Conservation (phyloP, 345 rosid species). For the Linum trigynum region DNA sequence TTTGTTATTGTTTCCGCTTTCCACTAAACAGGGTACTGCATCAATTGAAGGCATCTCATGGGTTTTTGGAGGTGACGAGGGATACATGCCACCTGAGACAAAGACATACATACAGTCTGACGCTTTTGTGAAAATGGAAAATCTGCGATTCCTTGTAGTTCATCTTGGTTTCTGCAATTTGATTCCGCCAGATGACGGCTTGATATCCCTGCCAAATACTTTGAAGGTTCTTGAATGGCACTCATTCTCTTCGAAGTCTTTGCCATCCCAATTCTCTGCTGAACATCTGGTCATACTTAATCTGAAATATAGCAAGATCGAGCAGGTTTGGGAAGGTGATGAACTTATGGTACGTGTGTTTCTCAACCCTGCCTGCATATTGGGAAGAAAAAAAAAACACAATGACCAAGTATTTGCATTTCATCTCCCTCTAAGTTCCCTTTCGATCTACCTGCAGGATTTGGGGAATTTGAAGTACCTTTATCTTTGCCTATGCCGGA, state of each 20-base stretch:
- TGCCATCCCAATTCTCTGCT: conserved; percentile 9
- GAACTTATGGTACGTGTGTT: not conserved
- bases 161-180: not conserved
- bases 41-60: too few species aligned
- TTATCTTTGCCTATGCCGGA: not conserved
- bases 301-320: conserved; percentile 1
- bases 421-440: too few species aligned
- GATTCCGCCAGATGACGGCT: not conserved
- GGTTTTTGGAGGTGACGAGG: too few species aligned
- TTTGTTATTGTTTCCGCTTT: too few species aligned
- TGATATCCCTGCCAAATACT: conserved; percentile 4
- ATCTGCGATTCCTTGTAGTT: not conserved
- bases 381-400: too few species aligned
- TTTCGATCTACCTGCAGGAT: not conserved
- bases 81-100: too few species aligned
- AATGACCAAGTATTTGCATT: too few species aligned
- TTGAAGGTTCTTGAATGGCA: conserved; percentile 11
- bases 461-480: conserved; percentile 10
- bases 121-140: not conserved
- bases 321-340: conserved; percentile 1
- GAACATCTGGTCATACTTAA: conserved; percentile 12
- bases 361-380: not conserved
- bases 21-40: too few species aligned
- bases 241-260: conserved; percentile 7
- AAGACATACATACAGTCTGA: not conserved